Conservation (phyloP, 257 asterid species). For the Thymus mandschuricus region DNA sequence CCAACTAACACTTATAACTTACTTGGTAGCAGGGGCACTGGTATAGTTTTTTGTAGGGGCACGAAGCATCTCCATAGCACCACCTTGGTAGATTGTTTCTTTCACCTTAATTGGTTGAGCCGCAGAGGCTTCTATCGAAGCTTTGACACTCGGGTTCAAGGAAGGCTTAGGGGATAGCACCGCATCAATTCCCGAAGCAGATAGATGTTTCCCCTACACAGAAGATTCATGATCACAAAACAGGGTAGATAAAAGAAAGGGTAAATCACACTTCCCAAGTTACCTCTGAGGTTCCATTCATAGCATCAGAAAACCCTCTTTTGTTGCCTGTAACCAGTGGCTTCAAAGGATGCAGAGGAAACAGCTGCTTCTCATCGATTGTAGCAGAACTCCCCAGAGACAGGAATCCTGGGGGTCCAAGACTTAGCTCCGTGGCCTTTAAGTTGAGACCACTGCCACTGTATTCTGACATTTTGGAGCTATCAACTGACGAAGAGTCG, state of each 20-base stretch:
- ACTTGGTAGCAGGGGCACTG: slow-evolving; percentile 68
- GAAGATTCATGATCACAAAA: neutral
- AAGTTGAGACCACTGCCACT: slow-evolving; percentile 48
- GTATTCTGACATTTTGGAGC: slow-evolving; percentile 52
- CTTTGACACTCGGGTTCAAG: slow-evolving; percentile 16
- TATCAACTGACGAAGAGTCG: slow-evolving; percentile 70
- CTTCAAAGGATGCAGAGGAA: slow-evolving; percentile 61
- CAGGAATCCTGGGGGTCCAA: slow-evolving; percentile 70
- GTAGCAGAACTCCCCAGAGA: slow-evolving; percentile 51
- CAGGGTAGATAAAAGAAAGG: neutral
- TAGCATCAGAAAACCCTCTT: slow-evolving; percentile 75
- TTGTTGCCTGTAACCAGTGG: slow-evolving; percentile 60
- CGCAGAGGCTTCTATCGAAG: slow-evolving; percentile 27
- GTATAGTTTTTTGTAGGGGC: slow-evolving; percentile 25
- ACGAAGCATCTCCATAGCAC: slow-evolving; percentile 27
- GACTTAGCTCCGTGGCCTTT: slow-evolving; percentile 75
- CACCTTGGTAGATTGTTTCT: slow-evolving; percentile 23
- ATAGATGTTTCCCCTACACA: slow-evolving; percentile 26
- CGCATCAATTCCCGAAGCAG: slow-evolving; percentile 20
- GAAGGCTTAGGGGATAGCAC: slow-evolving; percentile 36
- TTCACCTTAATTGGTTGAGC: slow-evolving; percentile 29
- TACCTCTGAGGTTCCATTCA: slow-evolving; percentile 63
- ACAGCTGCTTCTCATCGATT: slow-evolving; percentile 65
- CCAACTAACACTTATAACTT: slow-evolving; percentile 24
- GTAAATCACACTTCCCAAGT: slow-evolving; percentile 31